Conservation (phyloP, 768 basidiomycete species). For the Termitomyces sp. region DNA sequence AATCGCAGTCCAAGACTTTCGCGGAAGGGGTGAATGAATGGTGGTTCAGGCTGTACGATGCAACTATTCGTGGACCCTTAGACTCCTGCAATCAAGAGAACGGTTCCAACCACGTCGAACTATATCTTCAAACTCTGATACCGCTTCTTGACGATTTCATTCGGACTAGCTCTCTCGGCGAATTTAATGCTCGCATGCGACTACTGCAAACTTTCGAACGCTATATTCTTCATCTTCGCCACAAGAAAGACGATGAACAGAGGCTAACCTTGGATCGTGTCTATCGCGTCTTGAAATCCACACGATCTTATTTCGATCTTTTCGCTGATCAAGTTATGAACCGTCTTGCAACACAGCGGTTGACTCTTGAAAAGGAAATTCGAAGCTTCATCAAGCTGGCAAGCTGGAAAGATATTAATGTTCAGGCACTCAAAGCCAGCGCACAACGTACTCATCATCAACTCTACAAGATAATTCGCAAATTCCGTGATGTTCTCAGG, state of each 20-base stretch:
- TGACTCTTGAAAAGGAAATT: slow-evolving; percentile 71
- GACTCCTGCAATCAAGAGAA: slow-evolving; percentile 36
- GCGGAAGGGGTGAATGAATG: slow-evolving; percentile 50
- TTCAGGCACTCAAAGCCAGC: slow-evolving; percentile 88
- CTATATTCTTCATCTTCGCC: slow-evolving; percentile 37
- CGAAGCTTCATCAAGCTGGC: slow-evolving; percentile 87
- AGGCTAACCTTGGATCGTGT: slow-evolving; percentile 40
- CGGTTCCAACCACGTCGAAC: slow-evolving; percentile 27
- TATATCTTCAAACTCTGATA: slow-evolving; percentile 62
- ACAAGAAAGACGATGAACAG: slow-evolving; percentile 23
- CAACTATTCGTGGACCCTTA: slow-evolving; percentile 57
- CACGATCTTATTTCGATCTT: slow-evolving; percentile 58
- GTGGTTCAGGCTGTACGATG: slow-evolving; percentile 92
- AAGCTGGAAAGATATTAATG: slow-evolving; percentile 97
- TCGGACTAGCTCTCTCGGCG: slow-evolving; percentile 71
- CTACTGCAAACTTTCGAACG: slow-evolving; percentile 64
- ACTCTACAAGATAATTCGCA: slow-evolving; percentile 84
- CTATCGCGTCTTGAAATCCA: slow-evolving; percentile 53
- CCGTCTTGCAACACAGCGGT: slow-evolving; percentile 52
- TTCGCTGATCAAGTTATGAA: slow-evolving; percentile 43
- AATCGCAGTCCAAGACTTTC: slow-evolving; percentile 58
- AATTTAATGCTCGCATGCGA: slow-evolving; percentile 63
- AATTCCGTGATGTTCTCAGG: slow-evolving; percentile 86
- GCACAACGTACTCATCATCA: slow-evolving; percentile 88
- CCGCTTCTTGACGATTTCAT: slow-evolving; percentile 82